Evolutionary conservation across 257 asterid species (phyloP).

Genomic region (Jacaranda copaia): DNA sequence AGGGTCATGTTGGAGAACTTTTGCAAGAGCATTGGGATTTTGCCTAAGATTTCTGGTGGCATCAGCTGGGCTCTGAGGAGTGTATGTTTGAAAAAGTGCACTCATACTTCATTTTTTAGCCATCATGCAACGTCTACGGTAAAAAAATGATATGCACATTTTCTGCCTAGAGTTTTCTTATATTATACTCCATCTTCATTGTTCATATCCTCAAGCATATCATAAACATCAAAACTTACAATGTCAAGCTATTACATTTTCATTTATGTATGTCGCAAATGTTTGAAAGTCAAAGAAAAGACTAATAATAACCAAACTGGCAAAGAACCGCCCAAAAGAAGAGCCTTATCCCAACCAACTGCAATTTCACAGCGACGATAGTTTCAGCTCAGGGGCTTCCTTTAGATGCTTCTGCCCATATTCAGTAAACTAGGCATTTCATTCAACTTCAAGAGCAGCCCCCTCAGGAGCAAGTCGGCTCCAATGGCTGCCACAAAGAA

Average conservation of each 20-base stretch:
- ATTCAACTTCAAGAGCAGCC: constrained; percentile 86
- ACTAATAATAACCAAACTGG: background rate
- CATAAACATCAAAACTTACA: no score
- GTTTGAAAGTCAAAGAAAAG: constrained; percentile 24
- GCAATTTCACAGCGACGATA: constrained; percentile 67
- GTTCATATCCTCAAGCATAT: no score
- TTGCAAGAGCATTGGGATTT: constrained; percentile 78
- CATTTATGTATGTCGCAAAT: background rate
- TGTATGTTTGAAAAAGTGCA: constrained; percentile 56
- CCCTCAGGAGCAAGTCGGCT: constrained; percentile 79
- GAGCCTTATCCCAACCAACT: constrained; percentile 84
- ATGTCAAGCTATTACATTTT: constrained; percentile 5
- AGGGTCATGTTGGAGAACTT: constrained; percentile 69
- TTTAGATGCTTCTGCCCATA: constrained; percentile 84
- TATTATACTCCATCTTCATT: no score
- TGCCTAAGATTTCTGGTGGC: constrained; percentile 75
- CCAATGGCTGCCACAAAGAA: constrained; percentile 76
- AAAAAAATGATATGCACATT: no score
- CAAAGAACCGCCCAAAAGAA: constrained; percentile 66
- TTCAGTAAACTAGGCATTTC: constrained; percentile 88
- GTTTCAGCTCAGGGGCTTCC: constrained; percentile 81
- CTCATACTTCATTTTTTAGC: no score
- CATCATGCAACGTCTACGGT: no score
- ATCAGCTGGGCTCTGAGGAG: constrained; percentile 75
- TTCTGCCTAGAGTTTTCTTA: no score